These are phyloP conservation scores for Curvularia hawaiiensis DNA, from an alignment of 2,329 filamentous ascomycete species.

Conservation along the genomic window DNA sequence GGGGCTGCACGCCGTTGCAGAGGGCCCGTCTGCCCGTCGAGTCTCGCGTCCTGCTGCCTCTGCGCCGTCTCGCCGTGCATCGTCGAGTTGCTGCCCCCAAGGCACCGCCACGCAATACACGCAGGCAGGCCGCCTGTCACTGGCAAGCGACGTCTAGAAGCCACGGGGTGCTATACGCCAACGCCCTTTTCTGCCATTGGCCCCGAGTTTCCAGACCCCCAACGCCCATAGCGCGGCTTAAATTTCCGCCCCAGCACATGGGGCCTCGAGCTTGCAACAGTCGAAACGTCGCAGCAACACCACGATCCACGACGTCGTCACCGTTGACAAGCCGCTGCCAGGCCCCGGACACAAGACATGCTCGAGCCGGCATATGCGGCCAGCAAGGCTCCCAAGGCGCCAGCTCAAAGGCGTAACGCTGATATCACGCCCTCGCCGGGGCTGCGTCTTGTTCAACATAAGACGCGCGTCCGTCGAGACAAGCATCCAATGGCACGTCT, in stretches of 20 bases:
- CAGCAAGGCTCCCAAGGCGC: background rate
- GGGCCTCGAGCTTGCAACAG: background rate
- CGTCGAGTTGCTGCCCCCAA: background rate
- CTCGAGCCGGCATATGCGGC: background rate
- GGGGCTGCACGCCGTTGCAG: background rate
- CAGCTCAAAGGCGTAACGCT: slow-evolving; percentile 1
- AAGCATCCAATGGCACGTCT: slow-evolving; percentile 11
- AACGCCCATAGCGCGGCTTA: slow-evolving; percentile 3
- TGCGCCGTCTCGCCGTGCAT: background rate
- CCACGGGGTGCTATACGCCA: background rate
- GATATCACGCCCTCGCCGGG: slow-evolving; percentile 6
- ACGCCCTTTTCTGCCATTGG: slow-evolving; percentile 12
- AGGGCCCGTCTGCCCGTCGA: background rate
- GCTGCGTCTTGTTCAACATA: slow-evolving; percentile 4
- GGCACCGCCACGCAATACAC: slow-evolving; percentile 3
- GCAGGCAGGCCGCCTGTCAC: background rate
- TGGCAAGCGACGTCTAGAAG: slow-evolving; percentile 8
- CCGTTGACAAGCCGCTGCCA: background rate
- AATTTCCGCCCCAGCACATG: background rate
- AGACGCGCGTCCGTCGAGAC: slow-evolving; percentile 23
- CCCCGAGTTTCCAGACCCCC: slow-evolving; percentile 17
- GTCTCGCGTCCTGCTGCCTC: background rate
- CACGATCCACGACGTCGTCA: background rate
- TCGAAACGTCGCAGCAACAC: background rate
- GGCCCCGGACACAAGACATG: background rate